Evolutionary conservation across 169 alveolate species (phyloP).

Genomic region (Eimeria maxima): DNA sequence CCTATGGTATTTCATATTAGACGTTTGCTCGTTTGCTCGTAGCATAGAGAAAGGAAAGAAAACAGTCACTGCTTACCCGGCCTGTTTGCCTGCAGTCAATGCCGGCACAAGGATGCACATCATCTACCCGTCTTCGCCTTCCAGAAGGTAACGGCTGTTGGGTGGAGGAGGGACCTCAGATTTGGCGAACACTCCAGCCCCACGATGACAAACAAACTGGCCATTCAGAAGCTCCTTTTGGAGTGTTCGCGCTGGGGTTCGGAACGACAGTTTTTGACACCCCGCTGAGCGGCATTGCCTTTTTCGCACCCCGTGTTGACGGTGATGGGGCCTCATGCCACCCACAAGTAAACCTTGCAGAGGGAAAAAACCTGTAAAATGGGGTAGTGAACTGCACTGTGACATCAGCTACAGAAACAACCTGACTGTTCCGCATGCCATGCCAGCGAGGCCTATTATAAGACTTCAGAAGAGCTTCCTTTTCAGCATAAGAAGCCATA

Average conservation of each 20-base stretch:
- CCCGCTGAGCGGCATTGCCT: conserved; percentile 42
- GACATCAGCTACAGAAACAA: not conserved
- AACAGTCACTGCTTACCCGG: not conserved
- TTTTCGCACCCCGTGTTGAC: conserved; percentile 36
- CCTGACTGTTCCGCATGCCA: not conserved
- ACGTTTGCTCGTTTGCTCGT: not conserved
- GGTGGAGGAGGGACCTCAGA: conserved; percentile 13
- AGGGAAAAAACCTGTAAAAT: not conserved
- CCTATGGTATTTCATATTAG: not conserved
- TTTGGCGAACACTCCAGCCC: not conserved
- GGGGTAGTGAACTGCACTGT: not conserved
- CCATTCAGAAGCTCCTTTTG: not conserved
- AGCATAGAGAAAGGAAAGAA: not conserved
- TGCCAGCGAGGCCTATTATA: not conserved
- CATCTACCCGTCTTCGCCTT: not conserved
- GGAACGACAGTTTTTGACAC: conserved; percentile 8
- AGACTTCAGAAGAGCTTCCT: not conserved
- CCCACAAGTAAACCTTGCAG: conserved; percentile 31
- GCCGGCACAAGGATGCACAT: not conserved
- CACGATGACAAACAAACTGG: not conserved
- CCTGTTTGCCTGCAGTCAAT: conserved; percentile 44
- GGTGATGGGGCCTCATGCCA: not conserved
- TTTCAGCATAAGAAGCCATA: not conserved
- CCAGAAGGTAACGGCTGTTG: conserved; percentile 74
- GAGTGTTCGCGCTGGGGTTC: conserved; percentile 54